Percentiles rank a stretch among this genome's conserved stretches.
These are phyloP conservation scores for Excoecaria cochinchinensis DNA, from an alignment of 345 rosid genomes.

Conservation along the genomic window DNA sequence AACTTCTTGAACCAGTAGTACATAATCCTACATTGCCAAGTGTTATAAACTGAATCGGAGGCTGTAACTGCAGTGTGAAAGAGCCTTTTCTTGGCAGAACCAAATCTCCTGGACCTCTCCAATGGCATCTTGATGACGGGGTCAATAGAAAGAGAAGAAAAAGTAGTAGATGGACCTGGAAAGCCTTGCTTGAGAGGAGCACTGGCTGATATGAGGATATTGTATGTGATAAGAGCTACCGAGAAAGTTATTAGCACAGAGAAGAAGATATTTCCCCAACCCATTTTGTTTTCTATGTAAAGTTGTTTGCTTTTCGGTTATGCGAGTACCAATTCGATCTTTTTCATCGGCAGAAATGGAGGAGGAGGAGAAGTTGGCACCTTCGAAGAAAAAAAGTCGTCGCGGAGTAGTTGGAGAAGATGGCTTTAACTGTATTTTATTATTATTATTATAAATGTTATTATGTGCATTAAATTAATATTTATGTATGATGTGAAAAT, in stretches of 20 bases:
- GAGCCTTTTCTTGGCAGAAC: slow-evolving; percentile 39
- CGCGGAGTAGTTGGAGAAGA: not conserved
- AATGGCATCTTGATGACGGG: slow-evolving; percentile 76
- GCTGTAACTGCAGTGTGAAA: slow-evolving; percentile 99
- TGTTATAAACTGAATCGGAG: slow-evolving; percentile 86
- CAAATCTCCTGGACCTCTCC: slow-evolving; percentile 41
- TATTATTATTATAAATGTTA: not conserved
- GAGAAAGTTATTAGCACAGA: slow-evolving; percentile 64
- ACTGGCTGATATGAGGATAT: slow-evolving; percentile 89
- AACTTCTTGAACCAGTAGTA: slow-evolving; percentile 92
- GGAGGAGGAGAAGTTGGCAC: slow-evolving; percentile 5
- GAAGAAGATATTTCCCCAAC: slow-evolving; percentile 74
- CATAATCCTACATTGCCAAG: slow-evolving; percentile 98
- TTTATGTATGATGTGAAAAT: too few relatives aligned
- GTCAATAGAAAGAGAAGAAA: slow-evolving; percentile 43
- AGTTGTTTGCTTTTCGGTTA: not conserved
- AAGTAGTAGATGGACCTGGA: slow-evolving; percentile 60
- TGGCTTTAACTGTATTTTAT: not conserved
- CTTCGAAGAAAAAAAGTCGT: slow-evolving; percentile 8
- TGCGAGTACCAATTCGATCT: not conserved
- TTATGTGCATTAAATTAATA: not conserved
- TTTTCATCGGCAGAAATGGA: not conserved
- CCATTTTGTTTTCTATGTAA: slow-evolving; percentile 40
- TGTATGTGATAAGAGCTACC: slow-evolving; percentile 89
- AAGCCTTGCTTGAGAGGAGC: slow-evolving; percentile 84